Evolutionary conservation across 345 rosid genomes (phyloP), one percentile per base, ranked within the genome.

Genomic region (Eutrema japonicum): DNA sequence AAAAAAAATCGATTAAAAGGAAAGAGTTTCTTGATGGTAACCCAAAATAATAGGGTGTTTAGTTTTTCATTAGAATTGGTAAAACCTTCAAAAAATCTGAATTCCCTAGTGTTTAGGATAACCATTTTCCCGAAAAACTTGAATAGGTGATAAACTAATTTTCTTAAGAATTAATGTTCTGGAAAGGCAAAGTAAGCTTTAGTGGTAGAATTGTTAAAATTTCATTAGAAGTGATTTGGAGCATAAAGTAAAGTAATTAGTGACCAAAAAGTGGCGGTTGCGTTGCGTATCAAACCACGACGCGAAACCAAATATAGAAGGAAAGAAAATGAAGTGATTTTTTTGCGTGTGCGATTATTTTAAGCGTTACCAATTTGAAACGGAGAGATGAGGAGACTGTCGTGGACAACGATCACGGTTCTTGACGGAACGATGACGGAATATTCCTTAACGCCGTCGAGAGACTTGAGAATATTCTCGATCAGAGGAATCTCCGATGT

Each of bases 351-450:
- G 10, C n/a, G 41, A 64, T 41, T n/a, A 8, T 30, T 10, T 8
- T 9, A 3, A 10, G 50, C 32, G 49, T 63, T 88, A 95, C 99
- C 96, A 29, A 95, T 92, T 83, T 95, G 87, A 13, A 66, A 84
- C 42, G 85, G 96, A 26, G 99, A 86, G 68, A 88, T 61, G 66
- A 88, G 74, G 72, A 80, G 84, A 46, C 49, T 33, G 70, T 95
- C 99, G 72, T 95, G 99, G n/a, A 95, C 74, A 14, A 95, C 99
- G 47, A 92, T 86, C 71, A 92, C 92, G 0, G 99, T 95, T 80
- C 85, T 86, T 0, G 96, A 72, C 3, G 97, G 88, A 10, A 95
- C 94, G 64, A 90, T 82, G 43, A 95, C 96, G 8, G 91, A 82
- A 30, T 72, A 77, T 45, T 92, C 88, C 55, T 83, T 81, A 4